Conservation (phyloP, 202 grass and related monocot genomes). For the Carex arenaria region DNA sequence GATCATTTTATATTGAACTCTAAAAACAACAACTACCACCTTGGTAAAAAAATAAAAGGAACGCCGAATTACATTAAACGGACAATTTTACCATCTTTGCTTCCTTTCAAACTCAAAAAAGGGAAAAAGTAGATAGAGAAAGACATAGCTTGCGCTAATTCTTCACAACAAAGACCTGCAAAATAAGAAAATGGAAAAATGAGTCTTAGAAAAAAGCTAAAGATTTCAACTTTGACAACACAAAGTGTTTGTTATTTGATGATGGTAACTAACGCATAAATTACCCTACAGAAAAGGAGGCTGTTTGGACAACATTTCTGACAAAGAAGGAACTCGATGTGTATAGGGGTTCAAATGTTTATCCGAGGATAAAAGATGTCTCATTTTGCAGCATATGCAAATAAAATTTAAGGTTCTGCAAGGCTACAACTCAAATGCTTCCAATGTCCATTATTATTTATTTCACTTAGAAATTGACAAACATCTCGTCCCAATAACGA, state of each 20-base stretch:
- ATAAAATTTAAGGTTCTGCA: not conserved
- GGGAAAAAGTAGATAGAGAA: conserved; percentile 20
- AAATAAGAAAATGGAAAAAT: not conserved
- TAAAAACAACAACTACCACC: conserved; percentile 19
- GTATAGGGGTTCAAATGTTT: not conserved
- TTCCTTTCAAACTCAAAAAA: conserved; percentile 13
- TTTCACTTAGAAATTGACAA: not conserved
- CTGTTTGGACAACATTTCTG: not conserved
- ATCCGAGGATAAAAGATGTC: not conserved
- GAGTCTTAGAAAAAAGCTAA: not conserved
- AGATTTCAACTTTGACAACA: not conserved
- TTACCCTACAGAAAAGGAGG: not conserved
- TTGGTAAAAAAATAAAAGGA: conserved; percentile 3
- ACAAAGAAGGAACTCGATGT: not conserved
- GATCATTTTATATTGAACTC: conserved; percentile 27
- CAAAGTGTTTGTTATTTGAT: not conserved
- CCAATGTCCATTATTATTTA: not conserved
- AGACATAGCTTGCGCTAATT: conserved; percentile 25
- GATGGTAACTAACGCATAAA: not conserved
- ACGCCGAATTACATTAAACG: conserved; percentile 17
- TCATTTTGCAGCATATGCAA: not conserved
- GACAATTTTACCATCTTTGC: conserved; percentile 25
- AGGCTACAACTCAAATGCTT: not conserved
- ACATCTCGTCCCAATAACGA: not conserved
- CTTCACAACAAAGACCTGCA: conserved; percentile 27